Evolutionary conservation across 1,284 basidiomycete genomes (phyloP), one percentile per base, ranked within the genome.

Genomic region (Leccinum cinnamomeum): DNA sequence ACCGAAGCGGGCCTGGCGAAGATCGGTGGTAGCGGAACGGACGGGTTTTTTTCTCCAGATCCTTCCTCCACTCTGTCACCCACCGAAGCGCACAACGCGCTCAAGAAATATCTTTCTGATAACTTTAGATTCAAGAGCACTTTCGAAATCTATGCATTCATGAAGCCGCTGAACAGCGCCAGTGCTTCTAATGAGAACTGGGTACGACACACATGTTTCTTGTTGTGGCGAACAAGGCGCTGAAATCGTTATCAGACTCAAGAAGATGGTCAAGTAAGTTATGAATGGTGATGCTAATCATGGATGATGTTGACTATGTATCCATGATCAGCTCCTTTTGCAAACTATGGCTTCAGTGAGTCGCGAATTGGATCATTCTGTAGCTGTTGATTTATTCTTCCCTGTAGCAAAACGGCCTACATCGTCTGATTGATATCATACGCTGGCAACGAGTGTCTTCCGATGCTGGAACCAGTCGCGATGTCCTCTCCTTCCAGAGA

Each of bases 401-500:
- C 48, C 54, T 23, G 20, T 20, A 87, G 84, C 78, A 80, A 23
- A 85, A 86, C 53, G 82, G 82, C 5, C 67, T 86, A 8, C 72
- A 79, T 5, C 80, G 84, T 25, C 74, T 89, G 23, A 73, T 76
- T 5, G 83, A 86, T 41, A 75, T 87, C n/a, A 68, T 90, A 12
- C 71, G 72, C 2, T 86, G 82, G 76, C 69, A 76, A 0, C 70
- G 74, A 0, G 81, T 88, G n/a, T 78, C 78, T 12, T 67, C 68
- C 11, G 70, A 64, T 50, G 79, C 76, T 3, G 79, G 74, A 28
- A 74, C 68, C 28, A 72, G 62, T 53, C 65, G 67, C 0, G 69
- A 70, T 0, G 68, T 70, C 0, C 75, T 90, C 18, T 89, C 87
- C 0, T 90, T 90, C 62, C 87, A 89, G 65, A 75, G 79, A 20